Percentiles rank a stretch among this genome's conserved stretches.
Conservation (phyloP, 345 rosid species). For the Arabis alpina region DNA sequence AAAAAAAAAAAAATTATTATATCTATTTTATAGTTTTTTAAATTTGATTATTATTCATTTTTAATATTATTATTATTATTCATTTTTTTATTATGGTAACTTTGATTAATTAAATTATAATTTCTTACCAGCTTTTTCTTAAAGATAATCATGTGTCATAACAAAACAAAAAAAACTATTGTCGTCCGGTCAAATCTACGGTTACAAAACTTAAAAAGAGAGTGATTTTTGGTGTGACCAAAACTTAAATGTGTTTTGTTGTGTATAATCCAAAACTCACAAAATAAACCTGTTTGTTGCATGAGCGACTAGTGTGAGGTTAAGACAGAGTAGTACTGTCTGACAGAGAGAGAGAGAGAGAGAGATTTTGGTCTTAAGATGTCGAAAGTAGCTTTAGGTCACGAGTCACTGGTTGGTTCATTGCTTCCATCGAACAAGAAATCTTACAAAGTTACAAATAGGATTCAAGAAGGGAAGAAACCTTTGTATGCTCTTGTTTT, state of each 20-base stretch:
- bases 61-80: too few relatives aligned
- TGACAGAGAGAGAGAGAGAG: not conserved
- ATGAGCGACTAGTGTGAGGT: slow-evolving; percentile 36
- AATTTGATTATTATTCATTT: too few relatives aligned
- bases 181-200: slow-evolving; percentile 30
- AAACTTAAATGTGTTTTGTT: not conserved
- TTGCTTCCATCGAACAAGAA: slow-evolving; percentile 70
- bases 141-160: not conserved
- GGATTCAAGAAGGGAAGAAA: slow-evolving; percentile 90
- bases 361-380: slow-evolving; percentile 35
- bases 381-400: slow-evolving; percentile 76
- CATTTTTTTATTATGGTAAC: too few relatives aligned
- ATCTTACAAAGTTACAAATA: slow-evolving; percentile 80
- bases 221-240: not conserved
- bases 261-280: not conserved
- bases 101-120: too few relatives aligned
- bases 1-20: too few relatives aligned
- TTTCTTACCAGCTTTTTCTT: too few relatives aligned
- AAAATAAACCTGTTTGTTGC: slow-evolving; percentile 16
- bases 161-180: not conserved
- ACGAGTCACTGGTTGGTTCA: slow-evolving; percentile 88
- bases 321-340: not conserved
- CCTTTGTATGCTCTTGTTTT: slow-evolving; percentile 93
- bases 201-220: not conserved
- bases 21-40: too few relatives aligned